Percentiles rank a stretch among this genome's conserved stretches.
Evolutionary conservation across 257 asterid species (phyloP).

Genomic region (Cruciata laevipes): DNA sequence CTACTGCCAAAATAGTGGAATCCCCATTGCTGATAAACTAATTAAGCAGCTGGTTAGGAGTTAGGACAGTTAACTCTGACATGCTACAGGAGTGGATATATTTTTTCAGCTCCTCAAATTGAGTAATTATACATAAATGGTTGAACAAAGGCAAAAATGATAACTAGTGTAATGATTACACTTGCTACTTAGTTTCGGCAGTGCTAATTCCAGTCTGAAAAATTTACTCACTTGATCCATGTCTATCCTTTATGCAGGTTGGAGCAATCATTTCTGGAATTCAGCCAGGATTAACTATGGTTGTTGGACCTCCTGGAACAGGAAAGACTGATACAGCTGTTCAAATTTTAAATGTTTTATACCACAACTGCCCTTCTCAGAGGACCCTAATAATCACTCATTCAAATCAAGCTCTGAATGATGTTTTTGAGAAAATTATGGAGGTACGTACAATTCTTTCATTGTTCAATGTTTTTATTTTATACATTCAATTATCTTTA

Average conservation of each 20-base stretch:
- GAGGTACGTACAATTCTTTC: no score
- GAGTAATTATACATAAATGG: background rate
- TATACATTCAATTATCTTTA: background rate
- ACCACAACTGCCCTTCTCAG: constrained; percentile 99
- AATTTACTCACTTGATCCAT: background rate
- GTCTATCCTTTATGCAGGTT: constrained; percentile 41
- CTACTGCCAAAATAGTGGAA: background rate
- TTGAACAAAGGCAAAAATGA: background rate
- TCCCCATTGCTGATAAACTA: background rate
- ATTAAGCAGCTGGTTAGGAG: background rate
- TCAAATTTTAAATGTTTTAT: constrained; percentile 86
- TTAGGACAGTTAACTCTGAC: background rate
- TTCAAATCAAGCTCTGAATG: constrained; percentile 96
- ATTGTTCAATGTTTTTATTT: background rate
- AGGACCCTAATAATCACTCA: constrained; percentile 96
- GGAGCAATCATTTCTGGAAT: constrained; percentile 84
- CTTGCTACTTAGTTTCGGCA: background rate
- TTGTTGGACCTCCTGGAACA: constrained; percentile 99
- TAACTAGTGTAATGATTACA: background rate
- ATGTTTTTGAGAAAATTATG: constrained; percentile 98
- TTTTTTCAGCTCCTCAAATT: background rate
- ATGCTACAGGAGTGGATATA: background rate
- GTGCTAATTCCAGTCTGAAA: background rate
- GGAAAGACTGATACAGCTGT: constrained; percentile 99
- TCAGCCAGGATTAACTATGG: constrained; percentile 98